phyloP scores from a whole-genome alignment of 2,329 filamentous ascomycete genomes.

The Pseudocercospora musae region DNA sequence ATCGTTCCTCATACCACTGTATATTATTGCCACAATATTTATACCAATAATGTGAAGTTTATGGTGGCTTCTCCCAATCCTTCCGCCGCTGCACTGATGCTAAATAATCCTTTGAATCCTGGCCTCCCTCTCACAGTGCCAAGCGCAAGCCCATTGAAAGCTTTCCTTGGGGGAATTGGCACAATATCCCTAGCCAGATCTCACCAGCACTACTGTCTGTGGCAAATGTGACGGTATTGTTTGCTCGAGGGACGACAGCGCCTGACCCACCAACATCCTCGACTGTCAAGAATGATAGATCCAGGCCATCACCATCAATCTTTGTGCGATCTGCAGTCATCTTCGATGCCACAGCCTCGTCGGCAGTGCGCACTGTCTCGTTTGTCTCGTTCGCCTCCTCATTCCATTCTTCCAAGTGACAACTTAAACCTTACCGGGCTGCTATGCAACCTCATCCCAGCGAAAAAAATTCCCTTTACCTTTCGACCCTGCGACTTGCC shows the following conservation, averaged over 20 bases:
- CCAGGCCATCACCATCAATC: constrained; percentile 44
- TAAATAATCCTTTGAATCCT: no score
- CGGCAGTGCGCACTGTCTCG: constrained; percentile 43
- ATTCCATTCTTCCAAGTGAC: constrained; percentile 50
- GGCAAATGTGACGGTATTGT: constrained; percentile 45
- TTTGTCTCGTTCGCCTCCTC: no score
- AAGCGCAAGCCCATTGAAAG: constrained; percentile 10
- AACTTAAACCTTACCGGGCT: constrained; percentile 48
- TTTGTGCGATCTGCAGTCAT: constrained; percentile 42
- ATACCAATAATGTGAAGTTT: neutral
- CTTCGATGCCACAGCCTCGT: constrained; percentile 38
- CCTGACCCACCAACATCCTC: constrained; percentile 47
- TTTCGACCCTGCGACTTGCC: constrained; percentile 45
- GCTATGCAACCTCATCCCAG: constrained; percentile 52
- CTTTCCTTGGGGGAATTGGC: constrained; percentile 2
- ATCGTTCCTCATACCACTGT: neutral
- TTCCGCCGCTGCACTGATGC: no score
- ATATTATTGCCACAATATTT: neutral
- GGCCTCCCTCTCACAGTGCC: constrained; percentile 3
- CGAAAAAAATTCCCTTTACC: constrained; percentile 50
- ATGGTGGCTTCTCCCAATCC: neutral
- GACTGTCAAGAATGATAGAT: constrained; percentile 49
- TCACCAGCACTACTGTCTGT: constrained; percentile 41
- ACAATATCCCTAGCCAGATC: constrained; percentile 54
- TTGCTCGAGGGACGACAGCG: constrained; percentile 44